Evolutionary conservation across 2,329 filamentous ascomycete species (phyloP).

Genomic region (Boeremia exigua): DNA sequence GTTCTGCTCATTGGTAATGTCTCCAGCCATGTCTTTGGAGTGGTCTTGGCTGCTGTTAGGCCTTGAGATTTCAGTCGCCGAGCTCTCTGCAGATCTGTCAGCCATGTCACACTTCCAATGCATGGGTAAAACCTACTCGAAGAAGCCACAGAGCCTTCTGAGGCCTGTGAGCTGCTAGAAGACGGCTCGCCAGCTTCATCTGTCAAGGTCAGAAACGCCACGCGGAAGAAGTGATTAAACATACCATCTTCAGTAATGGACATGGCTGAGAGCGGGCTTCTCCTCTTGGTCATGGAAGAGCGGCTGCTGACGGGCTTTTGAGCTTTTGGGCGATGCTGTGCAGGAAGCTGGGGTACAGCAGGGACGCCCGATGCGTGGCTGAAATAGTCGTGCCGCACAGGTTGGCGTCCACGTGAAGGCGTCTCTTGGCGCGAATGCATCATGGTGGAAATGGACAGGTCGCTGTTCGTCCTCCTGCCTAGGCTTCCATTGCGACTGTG

Average conservation of each 20-base stretch:
- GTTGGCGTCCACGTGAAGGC: slow-evolving; percentile 13
- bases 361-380: slow-evolving; percentile 1
- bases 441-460: slow-evolving; percentile 31
- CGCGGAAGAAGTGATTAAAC: not conserved
- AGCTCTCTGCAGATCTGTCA: slow-evolving; percentile 12
- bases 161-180: slow-evolving; percentile 9
- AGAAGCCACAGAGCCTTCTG: slow-evolving; percentile 12
- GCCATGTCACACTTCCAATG: not conserved
- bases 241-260: slow-evolving; percentile 15
- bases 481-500: slow-evolving; percentile 15
- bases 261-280: slow-evolving; percentile 13
- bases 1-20: slow-evolving; percentile 8
- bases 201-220: slow-evolving; percentile 1
- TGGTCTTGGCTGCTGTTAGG: slow-evolving; percentile 15
- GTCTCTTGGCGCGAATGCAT: slow-evolving; percentile 29
- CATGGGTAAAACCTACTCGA: slow-evolving; percentile 4
- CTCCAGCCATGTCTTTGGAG: not conserved
- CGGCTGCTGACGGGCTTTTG: slow-evolving; percentile 12
- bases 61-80: slow-evolving; percentile 15
- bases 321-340: slow-evolving; percentile 6
- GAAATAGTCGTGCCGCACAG: slow-evolving; percentile 12
- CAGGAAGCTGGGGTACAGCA: slow-evolving; percentile 11
- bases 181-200: slow-evolving; percentile 13
- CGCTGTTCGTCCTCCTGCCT: slow-evolving; percentile 17
- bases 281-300: slow-evolving; percentile 10